These are phyloP conservation scores for Leptodermis oblonga DNA, from an alignment of 257 asterid genomes.

Conservation along the genomic window DNA sequence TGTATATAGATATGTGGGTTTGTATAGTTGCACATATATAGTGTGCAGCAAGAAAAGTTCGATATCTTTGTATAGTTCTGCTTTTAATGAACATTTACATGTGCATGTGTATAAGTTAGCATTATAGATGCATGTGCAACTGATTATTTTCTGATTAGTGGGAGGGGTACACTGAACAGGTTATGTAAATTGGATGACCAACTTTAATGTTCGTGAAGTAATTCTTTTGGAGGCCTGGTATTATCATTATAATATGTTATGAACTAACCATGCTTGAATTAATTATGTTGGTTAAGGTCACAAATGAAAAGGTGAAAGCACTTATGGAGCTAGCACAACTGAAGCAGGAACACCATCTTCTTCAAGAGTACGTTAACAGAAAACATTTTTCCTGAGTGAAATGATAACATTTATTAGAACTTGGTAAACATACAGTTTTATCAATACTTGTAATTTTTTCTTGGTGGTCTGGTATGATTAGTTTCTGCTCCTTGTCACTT, in stretches of 20 bases:
- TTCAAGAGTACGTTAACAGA: slow-evolving; percentile 59
- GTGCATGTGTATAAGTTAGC: background rate
- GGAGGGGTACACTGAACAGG: background rate
- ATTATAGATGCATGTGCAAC: background rate
- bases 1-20: background rate
- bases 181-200: background rate
- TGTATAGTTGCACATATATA: no score
- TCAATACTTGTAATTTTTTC: no score
- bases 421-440: no score
- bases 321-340: slow-evolving; percentile 90
- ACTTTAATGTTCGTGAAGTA: no score
- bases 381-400: background rate
- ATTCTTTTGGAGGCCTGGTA: background rate
- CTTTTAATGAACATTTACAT: background rate
- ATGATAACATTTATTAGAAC: background rate
- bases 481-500: no score
- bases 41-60: background rate
- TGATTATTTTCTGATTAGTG: background rate
- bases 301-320: slow-evolving; percentile 88
- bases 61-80: background rate
- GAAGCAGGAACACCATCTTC: slow-evolving; percentile 59
- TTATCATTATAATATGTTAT: slow-evolving; percentile 1
- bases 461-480: no score
- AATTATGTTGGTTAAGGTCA: slow-evolving; percentile 55
- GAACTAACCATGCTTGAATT: background rate